Evolutionary conservation across 305 asterid species (phyloP), one percentile per base, ranked within the genome.

Genomic region (Stenogyne calaminthoides): DNA sequence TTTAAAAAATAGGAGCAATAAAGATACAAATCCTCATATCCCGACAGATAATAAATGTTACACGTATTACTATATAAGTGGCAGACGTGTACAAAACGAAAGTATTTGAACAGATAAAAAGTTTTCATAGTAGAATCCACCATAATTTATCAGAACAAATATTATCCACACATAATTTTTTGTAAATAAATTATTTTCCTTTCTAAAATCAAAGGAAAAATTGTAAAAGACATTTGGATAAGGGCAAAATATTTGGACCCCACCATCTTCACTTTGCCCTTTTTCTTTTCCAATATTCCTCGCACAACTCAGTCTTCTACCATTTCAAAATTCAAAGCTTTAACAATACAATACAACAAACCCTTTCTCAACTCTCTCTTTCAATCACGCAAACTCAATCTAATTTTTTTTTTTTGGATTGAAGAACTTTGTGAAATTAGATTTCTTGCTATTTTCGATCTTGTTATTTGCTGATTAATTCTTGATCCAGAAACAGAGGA

Each of bases 161-260:
- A 32, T 4, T 4, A 32, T 37, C 42, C 42, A 37, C 10, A 37
- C 42, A 37, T 25, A 25, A 25, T 1, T 36, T 37, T 37, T 37
- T 37, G 7, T 37, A 0, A 37, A 37, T 5, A 19, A n/a, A 47
- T 25, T 2, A 20, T 8, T 19, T 54, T 54, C 60, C 32, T 2
- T 25, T 12, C 27, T 6, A 9, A 62, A 52, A 49, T 61, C 1
- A 52, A n/a, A 18, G 0, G 37, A 29, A 32, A 4, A 9, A 18
- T 7, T 0, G 64, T 22, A 54, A 61, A 51, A 69, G 56, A 16
- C 36, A 49, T 70, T 69, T 77, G 84, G 84, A 81, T 81, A 81
- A 81, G 69, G 72, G 51, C 64, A 44, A 64, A 72, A 66, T 69
- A 39, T 47, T 39, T 22, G 46, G 84, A 54, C 82, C 82, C 82